A percentile compares a stretch with the other conserved stretches of the same genome.
Conservation (phyloP, 768 basidiomycete species). For the Boletus reticulatus region DNA sequence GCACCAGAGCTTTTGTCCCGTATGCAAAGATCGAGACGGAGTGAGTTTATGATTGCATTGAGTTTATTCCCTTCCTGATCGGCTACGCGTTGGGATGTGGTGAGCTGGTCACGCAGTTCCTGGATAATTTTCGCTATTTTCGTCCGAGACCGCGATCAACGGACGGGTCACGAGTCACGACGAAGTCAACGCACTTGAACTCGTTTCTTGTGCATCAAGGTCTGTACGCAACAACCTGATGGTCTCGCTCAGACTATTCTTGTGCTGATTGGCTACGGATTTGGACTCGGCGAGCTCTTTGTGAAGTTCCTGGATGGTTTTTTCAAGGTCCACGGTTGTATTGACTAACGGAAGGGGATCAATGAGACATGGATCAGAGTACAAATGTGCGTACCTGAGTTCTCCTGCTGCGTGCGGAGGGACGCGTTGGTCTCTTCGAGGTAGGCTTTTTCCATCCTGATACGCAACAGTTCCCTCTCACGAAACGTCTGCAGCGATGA, state of each 20-base stretch:
- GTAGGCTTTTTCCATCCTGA: background rate
- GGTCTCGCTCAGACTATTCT: background rate
- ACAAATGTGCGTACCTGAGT: background rate
- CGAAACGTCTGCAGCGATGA: background rate
- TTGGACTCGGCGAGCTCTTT: background rate
- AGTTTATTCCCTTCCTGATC: too few relatives aligned
- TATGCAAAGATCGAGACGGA: too few relatives aligned
- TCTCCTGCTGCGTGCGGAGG: background rate
- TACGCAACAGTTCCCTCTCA: background rate
- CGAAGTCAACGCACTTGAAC: background rate
- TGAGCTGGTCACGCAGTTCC: too few relatives aligned
- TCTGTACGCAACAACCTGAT: background rate
- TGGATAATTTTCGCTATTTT: too few relatives aligned
- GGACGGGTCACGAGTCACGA: too few relatives aligned
- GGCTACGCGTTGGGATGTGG: too few relatives aligned
- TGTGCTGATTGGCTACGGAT: background rate
- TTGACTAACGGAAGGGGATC: background rate
- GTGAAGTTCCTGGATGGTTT: background rate
- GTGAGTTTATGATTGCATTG: too few relatives aligned
- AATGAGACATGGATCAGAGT: background rate
- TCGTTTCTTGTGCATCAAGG: background rate
- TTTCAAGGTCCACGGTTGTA: background rate
- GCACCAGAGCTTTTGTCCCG: too few relatives aligned
- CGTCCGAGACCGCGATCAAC: too few relatives aligned
- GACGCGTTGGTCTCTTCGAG: too few relatives aligned